Conservation (phyloP, 2,329 filamentous ascomycete species). For the Fusarium succisae region DNA sequence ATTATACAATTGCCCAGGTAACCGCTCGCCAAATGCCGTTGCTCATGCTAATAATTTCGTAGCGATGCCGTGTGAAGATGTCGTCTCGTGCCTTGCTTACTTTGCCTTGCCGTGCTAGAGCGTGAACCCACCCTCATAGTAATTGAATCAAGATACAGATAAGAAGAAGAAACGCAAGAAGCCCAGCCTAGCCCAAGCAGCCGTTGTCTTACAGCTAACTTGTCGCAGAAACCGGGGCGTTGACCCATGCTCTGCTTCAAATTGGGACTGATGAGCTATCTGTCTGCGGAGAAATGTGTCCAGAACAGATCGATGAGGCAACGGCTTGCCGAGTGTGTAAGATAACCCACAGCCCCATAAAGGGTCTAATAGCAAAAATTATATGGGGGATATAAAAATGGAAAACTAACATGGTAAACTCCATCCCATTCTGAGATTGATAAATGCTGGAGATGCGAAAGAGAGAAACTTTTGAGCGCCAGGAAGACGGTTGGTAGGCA, state of each 20-base stretch:
- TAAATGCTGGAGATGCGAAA: conserved; percentile 33
- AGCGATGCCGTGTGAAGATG: conserved; percentile 15
- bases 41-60: conserved; percentile 24
- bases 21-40: conserved; percentile 30
- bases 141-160: conserved; percentile 21
- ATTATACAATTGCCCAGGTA: conserved; percentile 29
- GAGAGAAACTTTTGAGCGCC: conserved; percentile 41
- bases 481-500: conserved; percentile 11
- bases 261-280: conserved; percentile 4
- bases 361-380: conserved; percentile 1
- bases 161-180: conserved; percentile 8
- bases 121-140: background rate
- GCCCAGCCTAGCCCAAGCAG: background rate
- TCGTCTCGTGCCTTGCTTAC: conserved; percentile 5
- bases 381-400: background rate
- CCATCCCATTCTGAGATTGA: conserved; percentile 22
- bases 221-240: background rate
- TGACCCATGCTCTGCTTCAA: conserved; percentile 10
- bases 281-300: background rate
- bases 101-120: conserved; percentile 10
- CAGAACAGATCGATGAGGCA: background rate
- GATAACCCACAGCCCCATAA: background rate
- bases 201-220: conserved; percentile 8
- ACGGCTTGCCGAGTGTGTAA: background rate
- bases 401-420: conserved; percentile 22